A percentile compares a stretch with the other conserved stretches of the same genome.
Evolutionary conservation across 805 yeast genomes (phyloP).

Genomic region (Ogataea nonfermentans): DNA sequence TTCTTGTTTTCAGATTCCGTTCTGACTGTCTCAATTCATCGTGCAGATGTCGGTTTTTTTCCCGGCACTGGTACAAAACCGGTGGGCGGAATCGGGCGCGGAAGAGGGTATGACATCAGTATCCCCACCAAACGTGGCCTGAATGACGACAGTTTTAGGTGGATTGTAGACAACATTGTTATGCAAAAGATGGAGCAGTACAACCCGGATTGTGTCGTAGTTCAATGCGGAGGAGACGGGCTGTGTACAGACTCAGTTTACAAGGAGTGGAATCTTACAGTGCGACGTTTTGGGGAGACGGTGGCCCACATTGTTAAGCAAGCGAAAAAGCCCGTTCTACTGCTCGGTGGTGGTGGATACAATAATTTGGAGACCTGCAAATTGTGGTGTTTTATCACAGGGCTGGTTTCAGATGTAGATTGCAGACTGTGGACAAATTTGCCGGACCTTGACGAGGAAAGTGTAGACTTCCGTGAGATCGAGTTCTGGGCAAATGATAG

Average conservation of each 20-base stretch:
- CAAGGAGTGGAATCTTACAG: slow-evolving; percentile 67
- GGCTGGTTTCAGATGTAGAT: slow-evolving; percentile 22
- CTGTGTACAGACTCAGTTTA: slow-evolving; percentile 55
- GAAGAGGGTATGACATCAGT: slow-evolving; percentile 42
- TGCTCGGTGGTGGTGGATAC: slow-evolving; percentile 81
- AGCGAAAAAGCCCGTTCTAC: slow-evolving; percentile 36
- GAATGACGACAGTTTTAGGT: slow-evolving; percentile 41
- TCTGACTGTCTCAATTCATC: slow-evolving; percentile 60
- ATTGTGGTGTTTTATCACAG: slow-evolving; percentile 52
- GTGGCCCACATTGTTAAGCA: slow-evolving; percentile 32
- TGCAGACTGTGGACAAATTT: slow-evolving; percentile 30
- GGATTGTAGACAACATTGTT: slow-evolving; percentile 41
- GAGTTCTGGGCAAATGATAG: slow-evolving; percentile 30
- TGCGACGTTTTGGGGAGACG: slow-evolving; percentile 43
- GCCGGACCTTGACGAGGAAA: slow-evolving; percentile 47
- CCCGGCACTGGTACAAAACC: slow-evolving; percentile 63
- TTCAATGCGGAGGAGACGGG: slow-evolving; percentile 78
- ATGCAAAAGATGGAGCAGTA: slow-evolving; percentile 39
- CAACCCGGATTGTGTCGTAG: slow-evolving; percentile 52
- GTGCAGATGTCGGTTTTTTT: slow-evolving; percentile 64
- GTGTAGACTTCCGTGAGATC: slow-evolving; percentile 17
- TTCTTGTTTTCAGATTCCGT: slow-evolving; percentile 56
- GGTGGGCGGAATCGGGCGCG: slow-evolving; percentile 39
- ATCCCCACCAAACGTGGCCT: slow-evolving; percentile 60
- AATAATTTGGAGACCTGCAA: slow-evolving; percentile 59